Percentiles rank a stretch among this genome's conserved stretches.
phyloP scores from a whole-genome alignment of 139 green algal species.

The Pleodorina starrii region DNA sequence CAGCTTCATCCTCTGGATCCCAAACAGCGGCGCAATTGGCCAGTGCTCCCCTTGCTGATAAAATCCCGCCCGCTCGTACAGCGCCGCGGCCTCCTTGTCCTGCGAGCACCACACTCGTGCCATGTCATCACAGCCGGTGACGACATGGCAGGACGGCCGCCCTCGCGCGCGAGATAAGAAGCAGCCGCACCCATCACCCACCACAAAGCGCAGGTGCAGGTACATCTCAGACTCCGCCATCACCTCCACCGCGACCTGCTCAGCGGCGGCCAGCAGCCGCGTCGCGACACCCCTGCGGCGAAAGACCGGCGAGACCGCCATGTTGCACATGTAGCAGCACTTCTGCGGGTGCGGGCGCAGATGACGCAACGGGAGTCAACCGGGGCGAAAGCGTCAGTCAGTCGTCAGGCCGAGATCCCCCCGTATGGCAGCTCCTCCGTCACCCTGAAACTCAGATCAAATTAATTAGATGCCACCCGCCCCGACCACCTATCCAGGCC shows the following conservation, averaged over 20 bases:
- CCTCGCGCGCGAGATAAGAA: neutral
- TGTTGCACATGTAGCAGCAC: conserved; percentile 85
- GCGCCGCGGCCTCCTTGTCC: conserved; percentile 1
- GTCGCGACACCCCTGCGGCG: conserved; percentile 66
- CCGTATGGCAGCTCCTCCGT: no score
- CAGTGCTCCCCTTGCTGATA: neutral
- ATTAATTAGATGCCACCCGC: no score
- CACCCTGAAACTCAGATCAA: no score
- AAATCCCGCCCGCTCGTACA: conserved; percentile 54
- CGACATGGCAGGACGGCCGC: neutral
- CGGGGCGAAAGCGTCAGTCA: no score
- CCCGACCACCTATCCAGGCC: no score
- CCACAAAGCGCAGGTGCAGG: conserved; percentile 71
- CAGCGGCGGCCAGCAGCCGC: conserved; percentile 67
- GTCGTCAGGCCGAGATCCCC: no score
- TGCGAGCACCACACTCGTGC: neutral
- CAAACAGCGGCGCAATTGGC: conserved; percentile 29
- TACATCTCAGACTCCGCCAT: conserved; percentile 64
- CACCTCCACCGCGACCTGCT: conserved; percentile 57
- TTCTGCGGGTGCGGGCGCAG: conserved; percentile 50
- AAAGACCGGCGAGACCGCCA: conserved; percentile 64
- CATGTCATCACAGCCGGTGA: neutral
- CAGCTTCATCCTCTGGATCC: conserved; percentile 43
- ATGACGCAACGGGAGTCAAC: no score
- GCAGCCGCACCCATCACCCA: neutral